Evolutionary conservation across 2,329 filamentous ascomycete species (phyloP).

Genomic region (Aspergillus arachidicola): DNA sequence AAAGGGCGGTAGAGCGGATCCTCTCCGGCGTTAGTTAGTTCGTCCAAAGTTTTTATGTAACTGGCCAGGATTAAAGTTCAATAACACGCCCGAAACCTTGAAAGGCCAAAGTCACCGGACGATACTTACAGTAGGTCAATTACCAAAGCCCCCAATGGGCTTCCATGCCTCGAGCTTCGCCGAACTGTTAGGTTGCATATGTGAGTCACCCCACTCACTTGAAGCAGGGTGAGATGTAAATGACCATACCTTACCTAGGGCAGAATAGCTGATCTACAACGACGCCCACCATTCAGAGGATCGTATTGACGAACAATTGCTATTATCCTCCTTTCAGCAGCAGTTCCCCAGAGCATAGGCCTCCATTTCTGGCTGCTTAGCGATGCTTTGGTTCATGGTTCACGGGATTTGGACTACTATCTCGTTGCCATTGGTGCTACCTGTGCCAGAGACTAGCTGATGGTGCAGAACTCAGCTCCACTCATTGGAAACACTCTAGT

Average conservation of each 20-base stretch:
- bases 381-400: neutral
- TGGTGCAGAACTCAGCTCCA: neutral
- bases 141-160: neutral
- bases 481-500: neutral
- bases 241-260: neutral
- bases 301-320: neutral
- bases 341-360: neutral
- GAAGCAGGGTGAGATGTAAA: neutral
- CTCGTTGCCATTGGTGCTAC: neutral
- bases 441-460: neutral
- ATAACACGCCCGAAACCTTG: neutral
- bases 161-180: neutral
- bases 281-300: neutral
- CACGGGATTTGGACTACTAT: neutral
- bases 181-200: neutral
- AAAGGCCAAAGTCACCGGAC: neutral
- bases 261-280: neutral
- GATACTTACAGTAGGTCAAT: neutral
- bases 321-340: neutral
- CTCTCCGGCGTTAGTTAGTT: neutral
- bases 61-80: neutral
- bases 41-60: neutral
- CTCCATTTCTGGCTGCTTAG: neutral
- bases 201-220: neutral
- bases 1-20: neutral